phyloP scores from a whole-genome alignment of 176 grass and related monocot genomes.

The Lolium multiflorum region DNA sequence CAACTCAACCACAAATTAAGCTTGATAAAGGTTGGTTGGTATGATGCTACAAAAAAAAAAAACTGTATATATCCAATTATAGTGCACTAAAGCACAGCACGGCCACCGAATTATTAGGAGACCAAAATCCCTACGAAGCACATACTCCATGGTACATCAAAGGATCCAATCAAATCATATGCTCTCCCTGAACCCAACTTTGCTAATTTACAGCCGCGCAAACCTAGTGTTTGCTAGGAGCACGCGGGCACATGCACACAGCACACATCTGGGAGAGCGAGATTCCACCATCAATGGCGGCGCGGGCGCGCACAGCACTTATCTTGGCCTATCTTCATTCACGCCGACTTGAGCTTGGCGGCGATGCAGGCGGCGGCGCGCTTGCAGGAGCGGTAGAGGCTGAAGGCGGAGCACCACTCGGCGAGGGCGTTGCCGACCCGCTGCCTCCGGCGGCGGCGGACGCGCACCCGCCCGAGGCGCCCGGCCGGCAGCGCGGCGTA shows the following conservation, averaged over 20 bases:
- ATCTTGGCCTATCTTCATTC: not conserved
- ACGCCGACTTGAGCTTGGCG: slow-evolving; percentile 25
- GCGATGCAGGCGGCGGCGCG: slow-evolving; percentile 53
- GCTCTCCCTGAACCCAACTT: not conserved
- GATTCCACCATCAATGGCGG: too few species aligned
- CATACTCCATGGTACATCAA: not conserved
- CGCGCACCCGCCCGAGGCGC: not conserved
- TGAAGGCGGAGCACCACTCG: slow-evolving; percentile 47
- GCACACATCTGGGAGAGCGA: too few species aligned
- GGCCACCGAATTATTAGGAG: not conserved
- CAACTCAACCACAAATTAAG: slow-evolving; percentile 13
- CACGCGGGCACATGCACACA: not conserved
- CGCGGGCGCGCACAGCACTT: not conserved
- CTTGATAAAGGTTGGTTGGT: not conserved
- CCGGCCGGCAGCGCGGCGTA: slow-evolving; percentile 23
- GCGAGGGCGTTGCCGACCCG: slow-evolving; percentile 36
- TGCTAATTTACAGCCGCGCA: not conserved
- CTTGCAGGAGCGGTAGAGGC: slow-evolving; percentile 67
- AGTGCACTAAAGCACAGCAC: not conserved
- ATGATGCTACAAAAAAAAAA: not conserved
- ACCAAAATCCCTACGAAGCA: not conserved
- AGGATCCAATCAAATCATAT: not conserved
- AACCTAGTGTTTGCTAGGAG: not conserved
- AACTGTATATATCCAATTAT: not conserved
- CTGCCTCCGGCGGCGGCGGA: not conserved